A percentile compares a stretch with the other conserved stretches of the same genome.
Evolutionary conservation across 129 eudicot genomes (phyloP).

Genomic region (Kitagawia praeruptora): DNA sequence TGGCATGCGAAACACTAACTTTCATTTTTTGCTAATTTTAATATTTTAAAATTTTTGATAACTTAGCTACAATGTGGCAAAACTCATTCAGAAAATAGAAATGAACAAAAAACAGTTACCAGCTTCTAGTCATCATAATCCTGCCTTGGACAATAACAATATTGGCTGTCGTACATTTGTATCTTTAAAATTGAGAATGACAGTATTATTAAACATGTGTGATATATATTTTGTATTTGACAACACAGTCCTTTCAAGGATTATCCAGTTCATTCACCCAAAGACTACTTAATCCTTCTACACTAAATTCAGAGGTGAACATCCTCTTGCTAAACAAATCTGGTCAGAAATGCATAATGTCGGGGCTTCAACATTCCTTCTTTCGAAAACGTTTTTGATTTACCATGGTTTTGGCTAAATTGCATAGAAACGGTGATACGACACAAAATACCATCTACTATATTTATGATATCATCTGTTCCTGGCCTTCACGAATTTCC

Average conservation of each 20-base stretch:
- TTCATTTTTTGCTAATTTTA: too few species aligned
- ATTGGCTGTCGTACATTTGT: too few species aligned
- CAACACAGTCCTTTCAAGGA: background rate
- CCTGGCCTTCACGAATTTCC: slow-evolving; percentile 60
- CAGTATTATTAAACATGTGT: background rate
- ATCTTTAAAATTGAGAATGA: too few species aligned
- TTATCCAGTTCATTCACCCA: background rate
- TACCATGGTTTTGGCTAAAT: background rate
- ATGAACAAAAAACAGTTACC: too few species aligned
- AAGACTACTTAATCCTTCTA: background rate
- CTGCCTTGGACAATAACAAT: too few species aligned
- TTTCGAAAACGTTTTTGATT: background rate
- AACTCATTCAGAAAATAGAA: too few species aligned
- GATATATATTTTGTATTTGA: background rate
- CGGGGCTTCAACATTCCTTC: background rate
- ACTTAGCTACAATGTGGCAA: too few species aligned
- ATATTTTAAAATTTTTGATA: too few species aligned
- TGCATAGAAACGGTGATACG: background rate
- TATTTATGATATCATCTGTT: slow-evolving; percentile 24
- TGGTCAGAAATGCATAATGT: background rate
- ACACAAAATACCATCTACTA: background rate
- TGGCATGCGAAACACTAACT: too few species aligned
- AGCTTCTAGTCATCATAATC: too few species aligned
- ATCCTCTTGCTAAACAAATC: background rate
- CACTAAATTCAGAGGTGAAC: background rate